A percentile compares a stretch with the other conserved stretches of the same genome.
Conservation (phyloP, 2,329 filamentous ascomycete genomes). For the Colletotrichum chrysophilum region DNA sequence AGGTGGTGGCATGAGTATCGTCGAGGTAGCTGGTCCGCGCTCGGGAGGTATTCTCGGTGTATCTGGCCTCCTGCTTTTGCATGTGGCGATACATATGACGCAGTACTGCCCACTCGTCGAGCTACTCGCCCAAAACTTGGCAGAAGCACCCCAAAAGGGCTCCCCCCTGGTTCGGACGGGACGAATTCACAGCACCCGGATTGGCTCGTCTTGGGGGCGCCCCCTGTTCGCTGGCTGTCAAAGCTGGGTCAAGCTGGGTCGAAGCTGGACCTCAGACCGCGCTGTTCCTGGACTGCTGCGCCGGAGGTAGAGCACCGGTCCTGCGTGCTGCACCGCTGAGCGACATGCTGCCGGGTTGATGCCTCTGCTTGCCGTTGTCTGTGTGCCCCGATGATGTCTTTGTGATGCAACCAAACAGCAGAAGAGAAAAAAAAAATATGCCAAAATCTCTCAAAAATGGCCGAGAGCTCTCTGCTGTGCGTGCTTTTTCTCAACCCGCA, state of each 20-base stretch:
- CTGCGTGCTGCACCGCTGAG: not conserved
- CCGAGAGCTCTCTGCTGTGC: not conserved
- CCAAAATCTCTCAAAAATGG: not conserved
- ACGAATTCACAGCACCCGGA: not conserved
- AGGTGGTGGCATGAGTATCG: not conserved
- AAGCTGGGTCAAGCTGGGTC: not conserved
- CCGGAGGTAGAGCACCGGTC: not conserved
- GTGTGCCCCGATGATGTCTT: constrained; percentile 16
- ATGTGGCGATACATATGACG: constrained; percentile 1
- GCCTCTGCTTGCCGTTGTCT: not conserved
- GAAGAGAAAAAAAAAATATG: not conserved
- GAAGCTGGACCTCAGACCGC: not conserved
- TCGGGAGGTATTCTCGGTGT: constrained; percentile 15
- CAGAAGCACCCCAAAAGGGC: not conserved
- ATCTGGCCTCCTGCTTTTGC: not conserved
- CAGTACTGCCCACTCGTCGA: not conserved
- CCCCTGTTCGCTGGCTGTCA: not conserved
- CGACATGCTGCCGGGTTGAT: not conserved
- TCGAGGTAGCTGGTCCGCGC: not conserved
- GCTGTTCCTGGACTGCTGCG: not conserved
- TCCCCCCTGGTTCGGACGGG: constrained; percentile 8
- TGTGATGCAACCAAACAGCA: constrained; percentile 1
- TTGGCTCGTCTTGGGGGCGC: not conserved
- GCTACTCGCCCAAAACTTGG: not conserved
- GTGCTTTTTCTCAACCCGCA: not conserved